Percentiles rank a stretch among this genome's conserved stretches.
Evolutionary conservation across 83 land plant species (phyloP).

Genomic region (Picea engelmannii): DNA sequence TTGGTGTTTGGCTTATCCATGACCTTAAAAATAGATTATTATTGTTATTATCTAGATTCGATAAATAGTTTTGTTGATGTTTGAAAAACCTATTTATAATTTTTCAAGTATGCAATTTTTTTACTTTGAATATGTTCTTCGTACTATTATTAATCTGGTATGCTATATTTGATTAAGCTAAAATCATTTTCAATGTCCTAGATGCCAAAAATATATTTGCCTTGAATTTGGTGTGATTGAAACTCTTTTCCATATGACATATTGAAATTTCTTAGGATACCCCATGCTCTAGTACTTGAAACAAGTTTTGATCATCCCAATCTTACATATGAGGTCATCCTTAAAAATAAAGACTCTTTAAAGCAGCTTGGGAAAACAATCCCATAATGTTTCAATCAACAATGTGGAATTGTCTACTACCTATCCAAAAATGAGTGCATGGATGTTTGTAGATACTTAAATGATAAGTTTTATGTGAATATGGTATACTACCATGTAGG

Average conservation of each 20-base stretch:
- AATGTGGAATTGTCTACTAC: constrained; percentile 82
- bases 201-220: not conserved
- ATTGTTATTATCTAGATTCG: too few relatives aligned
- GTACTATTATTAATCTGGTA: constrained; percentile 27
- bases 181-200: constrained; percentile 1
- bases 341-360: constrained; percentile 67
- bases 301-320: constrained; percentile 88
- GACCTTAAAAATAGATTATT: too few relatives aligned
- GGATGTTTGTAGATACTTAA: constrained; percentile 71
- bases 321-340: constrained; percentile 72
- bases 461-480: constrained; percentile 58
- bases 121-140: too few relatives aligned
- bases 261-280: constrained; percentile 59
- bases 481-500: constrained; percentile 83
- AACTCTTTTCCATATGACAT: constrained; percentile 58
- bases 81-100: too few relatives aligned
- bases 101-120: too few relatives aligned
- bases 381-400: constrained; percentile 41
- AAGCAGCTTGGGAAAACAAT: constrained; percentile 68
- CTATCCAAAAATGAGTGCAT: constrained; percentile 87
- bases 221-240: not conserved
- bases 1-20: too few relatives aligned
- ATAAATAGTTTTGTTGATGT: too few relatives aligned
- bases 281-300: constrained; percentile 69
- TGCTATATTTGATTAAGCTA: not conserved